Evolutionary conservation across 352 stramenopile genomes (phyloP), one percentile per base, ranked within the genome.

Genomic region (Globisporangium megalacanthum): DNA sequence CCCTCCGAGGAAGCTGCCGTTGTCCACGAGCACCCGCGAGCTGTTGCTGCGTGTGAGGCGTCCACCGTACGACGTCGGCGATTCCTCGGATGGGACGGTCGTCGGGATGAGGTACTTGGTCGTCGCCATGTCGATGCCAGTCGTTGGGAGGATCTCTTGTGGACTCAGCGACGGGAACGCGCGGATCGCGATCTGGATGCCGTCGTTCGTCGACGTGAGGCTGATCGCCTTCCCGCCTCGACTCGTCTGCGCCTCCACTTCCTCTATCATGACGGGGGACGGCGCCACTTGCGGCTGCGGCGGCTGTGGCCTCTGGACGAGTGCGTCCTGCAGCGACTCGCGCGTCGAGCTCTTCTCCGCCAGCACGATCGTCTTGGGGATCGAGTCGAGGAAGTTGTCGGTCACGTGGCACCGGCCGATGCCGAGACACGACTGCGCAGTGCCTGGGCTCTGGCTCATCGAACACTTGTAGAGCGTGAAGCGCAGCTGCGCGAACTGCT

Each of bases 61-160:
- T 77, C 65, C 8, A 75, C 70, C n/a, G 61, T 68, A 39, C 66
- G 55, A 37, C 68, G 39, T 46, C 39, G 39, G 39, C 39, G 39
- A 46, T 8, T 46, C 39, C 14, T 46, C 39, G 3, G 39, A 46
- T n/a, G 39, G 61, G 15, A 89, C 54, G 0, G 67, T 81, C 37
- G 83, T 90, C 3, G 83, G 79, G 20, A 92, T 73, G 19, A 92
- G 61, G 59, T 83, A 92, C 57, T 92, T 92, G 51, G 79, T 52
- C 54, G 81, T 79, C 15, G 83, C 83, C 73, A 89, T 89, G 53
- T 90, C 79, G 10, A 89, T 66, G 1, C 79, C 76, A 1, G 75
- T 83, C 0, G 79, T 88, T 1, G 70, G 70, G 11, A 90, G 69
- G 1, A 90, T 61, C 14, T 59, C 56, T 62, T 90, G 77, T 1